Evolutionary conservation across 148 eudicot species (phyloP), one percentile per base, ranked within the genome.

Genomic region (Agrostemma githago): DNA sequence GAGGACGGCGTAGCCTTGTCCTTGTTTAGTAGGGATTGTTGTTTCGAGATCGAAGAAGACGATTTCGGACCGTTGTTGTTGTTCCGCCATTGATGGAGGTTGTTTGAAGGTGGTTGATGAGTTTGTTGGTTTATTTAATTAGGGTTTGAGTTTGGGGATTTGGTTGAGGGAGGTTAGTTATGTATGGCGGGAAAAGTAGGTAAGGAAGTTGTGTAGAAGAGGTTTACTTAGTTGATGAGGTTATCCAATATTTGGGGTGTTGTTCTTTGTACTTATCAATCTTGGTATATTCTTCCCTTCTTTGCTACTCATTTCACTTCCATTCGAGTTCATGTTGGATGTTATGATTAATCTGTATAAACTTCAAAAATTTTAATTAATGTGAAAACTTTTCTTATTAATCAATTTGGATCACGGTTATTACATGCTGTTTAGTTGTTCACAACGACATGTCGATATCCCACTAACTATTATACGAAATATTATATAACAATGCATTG

Each of bases 21-120:
- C 97, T 15, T 76, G 4, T 51, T 87, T 82, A n/a, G 79, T 73
- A 4, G 98, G 98, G 0, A 95, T 76, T 0, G 93, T 95, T 0
- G 98, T 95, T 78, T 95, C 98, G 61, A 95, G 77, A 59, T 95
- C 98, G 86, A 95, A 95, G 75, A 95, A 95, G 0, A 76, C 90
- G 46, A 95, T 88, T 77, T 90, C 96, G 5, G 91, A 78, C 16
- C 83, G 72, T 17, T 88, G 14, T 42, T 74, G 72, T 17, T 88
- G 14, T 43, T 75, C 71, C 51, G 68, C 76, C 83, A 80, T 80
- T 76, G 48, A 3, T 66, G 42, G 41, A 16, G 26, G 12, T 15
- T 8, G 21, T 43, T 69, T 8, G 16, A 11, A 51, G 56, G 56
- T 9, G 56, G 34, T 40, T 41, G 51, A 15, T 20, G 0, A 6